Conservation (phyloP, 352 stramenopile genomes). For the Globisporangium nagaii region DNA sequence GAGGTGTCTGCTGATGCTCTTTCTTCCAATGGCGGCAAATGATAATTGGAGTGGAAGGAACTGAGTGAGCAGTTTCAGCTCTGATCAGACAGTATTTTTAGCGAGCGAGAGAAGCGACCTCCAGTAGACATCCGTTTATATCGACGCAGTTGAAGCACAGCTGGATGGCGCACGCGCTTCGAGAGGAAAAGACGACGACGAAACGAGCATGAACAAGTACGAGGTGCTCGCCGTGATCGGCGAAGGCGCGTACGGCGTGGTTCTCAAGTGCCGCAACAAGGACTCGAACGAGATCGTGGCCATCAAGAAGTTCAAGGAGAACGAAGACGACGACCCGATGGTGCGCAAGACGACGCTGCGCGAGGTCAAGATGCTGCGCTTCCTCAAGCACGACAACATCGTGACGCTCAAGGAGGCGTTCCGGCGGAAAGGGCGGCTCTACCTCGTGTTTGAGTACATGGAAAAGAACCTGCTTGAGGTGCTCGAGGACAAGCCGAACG, state of each 20-base stretch:
- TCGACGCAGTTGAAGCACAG: background rate
- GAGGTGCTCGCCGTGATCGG: slow-evolving; percentile 92
- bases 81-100: background rate
- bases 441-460: slow-evolving; percentile 99
- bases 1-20: too few relatives aligned
- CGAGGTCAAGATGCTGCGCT: slow-evolving; percentile 98
- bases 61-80: background rate
- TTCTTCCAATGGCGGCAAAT: too few relatives aligned
- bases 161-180: background rate
- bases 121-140: background rate
- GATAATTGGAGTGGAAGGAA: too few relatives aligned
- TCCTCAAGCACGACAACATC: slow-evolving; percentile 98
- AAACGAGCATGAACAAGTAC: slow-evolving; percentile 90
- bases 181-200: background rate
- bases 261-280: slow-evolving; percentile 92
- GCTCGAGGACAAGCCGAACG: slow-evolving; percentile 87
- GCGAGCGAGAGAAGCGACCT: too few relatives aligned
- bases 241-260: slow-evolving; percentile 92
- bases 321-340: slow-evolving; percentile 86
- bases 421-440: slow-evolving; percentile 93
- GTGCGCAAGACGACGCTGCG: slow-evolving; percentile 92
- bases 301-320: slow-evolving; percentile 99
- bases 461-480: slow-evolving; percentile 95
- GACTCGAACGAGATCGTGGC: slow-evolving; percentile 97
- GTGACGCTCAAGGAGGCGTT: slow-evolving; percentile 98